These are phyloP conservation scores for Lagenaria siceraria DNA, from an alignment of 306 rosid genomes.

Conservation along the genomic window DNA sequence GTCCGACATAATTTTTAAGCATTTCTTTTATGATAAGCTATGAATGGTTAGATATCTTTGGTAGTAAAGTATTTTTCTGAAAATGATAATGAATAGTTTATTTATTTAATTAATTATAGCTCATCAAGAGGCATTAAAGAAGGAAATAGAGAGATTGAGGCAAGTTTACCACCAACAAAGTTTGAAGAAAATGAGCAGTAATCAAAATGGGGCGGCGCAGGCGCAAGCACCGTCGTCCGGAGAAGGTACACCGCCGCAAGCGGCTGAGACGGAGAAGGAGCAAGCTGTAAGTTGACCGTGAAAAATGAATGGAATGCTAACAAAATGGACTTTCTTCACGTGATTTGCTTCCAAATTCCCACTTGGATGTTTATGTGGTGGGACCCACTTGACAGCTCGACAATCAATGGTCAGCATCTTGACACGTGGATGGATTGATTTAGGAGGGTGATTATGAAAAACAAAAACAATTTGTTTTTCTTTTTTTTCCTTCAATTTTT, in stretches of 20 bases:
- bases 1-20: too few species aligned
- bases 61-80: too few species aligned
- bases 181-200: conserved; percentile 36
- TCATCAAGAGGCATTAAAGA: conserved; percentile 87
- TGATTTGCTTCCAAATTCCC: conserved; percentile 42
- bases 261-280: not conserved
- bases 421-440: conserved; percentile 6
- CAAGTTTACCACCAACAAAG: conserved; percentile 77
- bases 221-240: not conserved
- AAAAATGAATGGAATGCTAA: not conserved
- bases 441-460: not conserved
- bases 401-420: not conserved
- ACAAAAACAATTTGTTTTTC: not conserved
- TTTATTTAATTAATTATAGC: conserved; percentile 22
- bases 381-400: not conserved
- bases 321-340: conserved; percentile 26
- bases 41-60: too few species aligned
- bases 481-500: not conserved
- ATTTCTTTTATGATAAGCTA: too few species aligned
- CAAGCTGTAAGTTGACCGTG: not conserved
- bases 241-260: not conserved
- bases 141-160: conserved; percentile 83
- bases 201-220: conserved; percentile 12
- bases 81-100: not conserved
- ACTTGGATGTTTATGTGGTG: conserved; percentile 26